Evolutionary conservation across 495 filamentous ascomycete species (phyloP).

Genomic region (Aspergillus hancockii): DNA sequence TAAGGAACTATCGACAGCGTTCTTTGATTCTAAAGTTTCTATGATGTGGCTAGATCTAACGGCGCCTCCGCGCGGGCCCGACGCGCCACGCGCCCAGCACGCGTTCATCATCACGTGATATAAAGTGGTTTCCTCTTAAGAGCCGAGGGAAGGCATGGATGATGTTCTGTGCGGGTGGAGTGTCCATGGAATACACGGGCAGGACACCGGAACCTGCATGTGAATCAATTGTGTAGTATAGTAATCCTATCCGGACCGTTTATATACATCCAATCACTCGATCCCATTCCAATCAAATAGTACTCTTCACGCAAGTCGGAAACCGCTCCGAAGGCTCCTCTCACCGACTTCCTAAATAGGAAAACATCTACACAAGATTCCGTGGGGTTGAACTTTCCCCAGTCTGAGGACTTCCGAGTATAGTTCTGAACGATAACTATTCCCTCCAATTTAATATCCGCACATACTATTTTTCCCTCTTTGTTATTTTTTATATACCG

Average conservation of each 20-base stretch:
- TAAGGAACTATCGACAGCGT: not conserved
- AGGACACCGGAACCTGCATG: not conserved
- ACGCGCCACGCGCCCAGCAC: conserved; percentile 2
- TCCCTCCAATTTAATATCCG: not conserved
- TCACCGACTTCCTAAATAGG: conserved; percentile 45
- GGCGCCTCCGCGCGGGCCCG: not conserved
- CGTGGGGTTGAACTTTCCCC: conserved; percentile 24
- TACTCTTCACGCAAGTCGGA: not conserved
- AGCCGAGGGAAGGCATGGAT: conserved; percentile 4
- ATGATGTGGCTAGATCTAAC: not conserved
- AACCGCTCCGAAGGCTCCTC: conserved; percentile 22
- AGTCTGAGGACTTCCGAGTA: conserved; percentile 11
- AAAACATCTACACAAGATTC: conserved; percentile 20
- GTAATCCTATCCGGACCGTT: not conserved
- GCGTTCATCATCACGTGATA: conserved; percentile 3
- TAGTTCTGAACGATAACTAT: not conserved
- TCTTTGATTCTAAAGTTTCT: not conserved
- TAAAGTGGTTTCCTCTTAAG: conserved; percentile 10
- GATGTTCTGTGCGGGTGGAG: not conserved
- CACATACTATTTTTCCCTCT: not conserved
- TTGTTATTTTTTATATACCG: not conserved
- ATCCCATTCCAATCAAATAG: too few species aligned
- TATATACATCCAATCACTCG: not conserved
- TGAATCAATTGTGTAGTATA: conserved; percentile 1
- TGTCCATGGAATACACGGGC: not conserved